Base-by-base conservation (phyloP, 2,329 filamentous ascomycete genomes). In the Ramularia collo-cygni region DNA sequence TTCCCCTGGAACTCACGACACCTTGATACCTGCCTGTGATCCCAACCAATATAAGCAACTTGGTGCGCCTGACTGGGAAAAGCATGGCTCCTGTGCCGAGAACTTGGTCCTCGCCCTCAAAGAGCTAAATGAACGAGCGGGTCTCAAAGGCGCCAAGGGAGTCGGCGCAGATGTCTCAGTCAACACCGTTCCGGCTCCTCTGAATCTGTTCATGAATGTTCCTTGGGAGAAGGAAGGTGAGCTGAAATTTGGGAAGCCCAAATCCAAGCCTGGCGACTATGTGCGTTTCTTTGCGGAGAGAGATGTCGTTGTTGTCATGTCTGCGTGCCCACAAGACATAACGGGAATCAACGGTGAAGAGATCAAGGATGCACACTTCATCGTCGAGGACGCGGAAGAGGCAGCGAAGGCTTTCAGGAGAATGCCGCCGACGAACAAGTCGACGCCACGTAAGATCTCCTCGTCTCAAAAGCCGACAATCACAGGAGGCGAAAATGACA, bases 131-230 rank as follows among this genome's bases (percentile, higher is more conserved):
- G 64, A 67, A 44, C 60, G 61, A 13, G 64, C 65, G 5, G 68
- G 68, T 0, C 51, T 71, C 14, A 68, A 69, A 40, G 68, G 68
- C 12, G 57, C 65, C 1, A 67, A 67, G 39, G 64, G 63, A 15
- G 59, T 71, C 3, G 68, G 68, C 16, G 66, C 68, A 5, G 66
- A 70, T 14, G 65, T 71, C 28, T 68, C 65, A 1, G 66, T 71
- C 51, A 70, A 71, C 44, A 64, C 60, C 36, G 65, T 66, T 10
- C 68, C 68, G 0, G 66, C 66, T 10, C 68, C 68, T 2, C 54
- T 71, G 4, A 67, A 69, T 30, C 55, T 71, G 8, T 71, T 69
- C 51, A 70, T 70, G 67, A 69, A 69, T 31, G 64, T 70, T 33
- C 66, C 66, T 0, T 64, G 61, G 45, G 54, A 61, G n/a, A 56